A percentile compares a stretch with the other conserved stretches of the same genome.
These are phyloP conservation scores for Mycena citricolor DNA, from an alignment of 1,284 basidiomycete species.

Conservation along the genomic window DNA sequence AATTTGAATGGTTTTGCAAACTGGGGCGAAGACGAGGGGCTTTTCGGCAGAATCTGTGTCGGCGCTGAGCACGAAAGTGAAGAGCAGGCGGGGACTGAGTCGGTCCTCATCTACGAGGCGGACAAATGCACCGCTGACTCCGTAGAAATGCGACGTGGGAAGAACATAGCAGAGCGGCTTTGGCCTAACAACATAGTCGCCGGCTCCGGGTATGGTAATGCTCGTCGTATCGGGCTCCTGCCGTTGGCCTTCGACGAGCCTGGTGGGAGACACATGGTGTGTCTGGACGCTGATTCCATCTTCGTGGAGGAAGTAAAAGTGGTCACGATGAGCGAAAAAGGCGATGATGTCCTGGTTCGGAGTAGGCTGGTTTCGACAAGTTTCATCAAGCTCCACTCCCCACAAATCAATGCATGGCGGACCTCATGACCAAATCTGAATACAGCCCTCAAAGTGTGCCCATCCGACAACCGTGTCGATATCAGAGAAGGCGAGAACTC, in stretches of 20 bases:
- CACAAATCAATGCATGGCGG: too few species aligned
- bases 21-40: conserved; percentile 13
- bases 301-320: conserved; percentile 13
- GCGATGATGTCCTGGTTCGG: not conserved
- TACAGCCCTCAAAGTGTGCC: too few species aligned
- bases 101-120: not conserved
- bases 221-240: not conserved
- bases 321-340: conserved; percentile 10
- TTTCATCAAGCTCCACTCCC: too few species aligned
- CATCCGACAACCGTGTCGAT: too few species aligned
- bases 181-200: not conserved
- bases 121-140: conserved; percentile 14
- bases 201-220: not conserved
- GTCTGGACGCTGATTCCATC: conserved; percentile 7
- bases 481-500: too few species aligned
- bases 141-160: conserved; percentile 11
- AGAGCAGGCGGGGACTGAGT: not conserved
- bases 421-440: too few species aligned
- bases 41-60: conserved; percentile 5
- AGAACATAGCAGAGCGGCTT: conserved; percentile 6
- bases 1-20: not conserved
- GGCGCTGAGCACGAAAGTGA: conserved; percentile 14
- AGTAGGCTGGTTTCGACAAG: too few species aligned
- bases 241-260: conserved; percentile 4
- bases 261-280: conserved; percentile 12